Evolutionary conservation across 176 grass and related monocot species (phyloP), one percentile per base, ranked within the genome.

Genomic region (Miscanthus lutarioriparius): DNA sequence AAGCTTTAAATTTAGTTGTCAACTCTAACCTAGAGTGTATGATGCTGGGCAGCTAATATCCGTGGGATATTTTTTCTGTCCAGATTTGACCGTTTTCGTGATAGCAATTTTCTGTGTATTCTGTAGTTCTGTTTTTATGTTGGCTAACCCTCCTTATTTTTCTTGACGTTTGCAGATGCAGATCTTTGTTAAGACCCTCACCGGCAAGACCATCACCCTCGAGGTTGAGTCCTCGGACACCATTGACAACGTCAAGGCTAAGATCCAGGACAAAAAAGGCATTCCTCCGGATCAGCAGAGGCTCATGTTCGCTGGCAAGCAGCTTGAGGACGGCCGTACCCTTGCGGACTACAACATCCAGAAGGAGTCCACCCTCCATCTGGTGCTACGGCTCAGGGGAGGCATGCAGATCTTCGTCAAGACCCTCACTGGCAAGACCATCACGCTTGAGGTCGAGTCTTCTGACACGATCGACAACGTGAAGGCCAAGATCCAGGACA

Each of bases 401-500:
- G 76, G 58, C 4, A 63, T 40, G n/a, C 37, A 30, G 15, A 64
- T 28, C 15, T 73, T 73, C 1, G 92, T 94, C 0, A 94, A 94
- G 82, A 94, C 92, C 56, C 70, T 95, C 4, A 95, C 93, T 0
- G 93, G 93, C 2, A 95, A 95, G 85, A 95, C 93, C 2, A 95
- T 95, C 56, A 95, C 93, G 0, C 75, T 95, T 0, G 90, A 92
- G 70, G 93, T 95, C 0, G 93, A 95, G 82, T 86, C 82, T 0
- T 95, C 90, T 0, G 89, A 94, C 89, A 91, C 92, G 0, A 94
- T 91, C 0, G 88, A 90, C 78, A 93, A 93, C 0, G 88, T 93
- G 4, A 94, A 91, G 73, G 85, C 88, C 1, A 94, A 94, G 85
- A 94, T 94, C 44, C 89, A 94, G 73, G 92, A 94, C 43, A 94